Evolutionary conservation across 768 basidiomycete species (phyloP).

Genomic region (Leccinum arenicola): DNA sequence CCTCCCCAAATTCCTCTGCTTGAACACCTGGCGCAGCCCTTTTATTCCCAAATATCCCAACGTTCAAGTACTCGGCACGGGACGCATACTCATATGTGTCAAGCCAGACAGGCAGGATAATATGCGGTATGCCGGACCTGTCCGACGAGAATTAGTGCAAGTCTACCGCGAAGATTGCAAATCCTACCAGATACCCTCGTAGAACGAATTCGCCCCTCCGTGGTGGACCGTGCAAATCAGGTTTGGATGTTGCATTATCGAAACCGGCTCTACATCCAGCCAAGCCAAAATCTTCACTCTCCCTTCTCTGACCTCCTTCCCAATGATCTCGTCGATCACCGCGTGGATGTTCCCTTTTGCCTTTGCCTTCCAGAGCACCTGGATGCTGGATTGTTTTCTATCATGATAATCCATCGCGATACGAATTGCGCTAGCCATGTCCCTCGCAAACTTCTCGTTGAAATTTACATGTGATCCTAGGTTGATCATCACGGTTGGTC

Average conservation of each 20-base stretch:
- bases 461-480: slow-evolving; percentile 2
- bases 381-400: not conserved
- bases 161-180: not conserved
- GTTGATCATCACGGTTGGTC: slow-evolving; percentile 14
- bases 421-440: slow-evolving; percentile 6
- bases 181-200: slow-evolving; percentile 1
- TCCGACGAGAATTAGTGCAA: not conserved
- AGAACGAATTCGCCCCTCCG: slow-evolving; percentile 9
- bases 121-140: slow-evolving; percentile 12
- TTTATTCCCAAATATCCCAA: slow-evolving; percentile 7
- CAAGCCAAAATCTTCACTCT: slow-evolving; percentile 10
- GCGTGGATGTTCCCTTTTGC: not conserved
- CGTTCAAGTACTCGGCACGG: slow-evolving; percentile 5
- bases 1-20: slow-evolving; percentile 7
- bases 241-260: slow-evolving; percentile 8
- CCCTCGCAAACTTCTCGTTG: not conserved
- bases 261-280: slow-evolving; percentile 12
- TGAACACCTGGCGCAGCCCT: not conserved
- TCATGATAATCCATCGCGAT: slow-evolving; percentile 7
- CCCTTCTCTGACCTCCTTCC: slow-evolving; percentile 8
- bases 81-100: too few species aligned
- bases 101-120: not conserved
- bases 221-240: slow-evolving; percentile 6
- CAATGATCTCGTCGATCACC: not conserved
- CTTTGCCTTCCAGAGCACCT: slow-evolving; percentile 32